phyloP scores from a whole-genome alignment of 2,329 filamentous ascomycete genomes.

The Diaporthe australafricana region DNA sequence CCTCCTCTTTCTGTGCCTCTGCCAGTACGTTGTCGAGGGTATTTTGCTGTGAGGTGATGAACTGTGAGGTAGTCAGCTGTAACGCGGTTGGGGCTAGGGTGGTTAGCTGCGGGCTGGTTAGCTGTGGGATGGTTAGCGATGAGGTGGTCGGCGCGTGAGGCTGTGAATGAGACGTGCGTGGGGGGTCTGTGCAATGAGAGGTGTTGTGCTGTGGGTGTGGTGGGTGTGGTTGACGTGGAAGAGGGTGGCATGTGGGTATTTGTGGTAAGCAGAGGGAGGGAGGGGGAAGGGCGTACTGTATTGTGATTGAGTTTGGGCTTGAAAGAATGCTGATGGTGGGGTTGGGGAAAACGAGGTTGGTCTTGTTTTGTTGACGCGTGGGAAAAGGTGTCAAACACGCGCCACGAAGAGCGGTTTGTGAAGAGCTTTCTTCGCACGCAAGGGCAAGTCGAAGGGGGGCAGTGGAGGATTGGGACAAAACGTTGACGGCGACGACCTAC shows the following conservation, averaged over 20 bases:
- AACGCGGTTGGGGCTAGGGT: too few relatives aligned
- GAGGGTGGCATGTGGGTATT: too few relatives aligned
- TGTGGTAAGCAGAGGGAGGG: too few relatives aligned
- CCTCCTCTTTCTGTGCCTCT: constrained; percentile 17
- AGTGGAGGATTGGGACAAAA: too few relatives aligned
- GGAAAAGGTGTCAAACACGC: neutral
- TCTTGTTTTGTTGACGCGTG: constrained; percentile 3
- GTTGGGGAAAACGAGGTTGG: neutral
- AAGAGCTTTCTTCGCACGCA: too few relatives aligned
- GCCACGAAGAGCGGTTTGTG: neutral
- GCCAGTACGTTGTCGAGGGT: neutral
- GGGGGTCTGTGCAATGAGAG: neutral
- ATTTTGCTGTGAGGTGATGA: neutral
- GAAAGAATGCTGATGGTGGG: neutral
- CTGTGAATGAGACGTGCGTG: neutral
- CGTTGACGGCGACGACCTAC: too few relatives aligned
- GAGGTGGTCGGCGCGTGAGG: too few relatives aligned
- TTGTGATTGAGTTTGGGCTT: neutral
- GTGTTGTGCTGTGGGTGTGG: neutral
- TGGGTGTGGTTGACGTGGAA: neutral
- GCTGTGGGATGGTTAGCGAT: too few relatives aligned
- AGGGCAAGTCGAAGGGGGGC: too few relatives aligned
- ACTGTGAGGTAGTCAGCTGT: neutral
- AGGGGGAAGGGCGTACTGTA: too few relatives aligned
- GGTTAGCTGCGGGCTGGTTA: too few relatives aligned